Base-by-base conservation (phyloP, 768 basidiomycete genomes). In the Xerocomus brunneocitrinus region DNA sequence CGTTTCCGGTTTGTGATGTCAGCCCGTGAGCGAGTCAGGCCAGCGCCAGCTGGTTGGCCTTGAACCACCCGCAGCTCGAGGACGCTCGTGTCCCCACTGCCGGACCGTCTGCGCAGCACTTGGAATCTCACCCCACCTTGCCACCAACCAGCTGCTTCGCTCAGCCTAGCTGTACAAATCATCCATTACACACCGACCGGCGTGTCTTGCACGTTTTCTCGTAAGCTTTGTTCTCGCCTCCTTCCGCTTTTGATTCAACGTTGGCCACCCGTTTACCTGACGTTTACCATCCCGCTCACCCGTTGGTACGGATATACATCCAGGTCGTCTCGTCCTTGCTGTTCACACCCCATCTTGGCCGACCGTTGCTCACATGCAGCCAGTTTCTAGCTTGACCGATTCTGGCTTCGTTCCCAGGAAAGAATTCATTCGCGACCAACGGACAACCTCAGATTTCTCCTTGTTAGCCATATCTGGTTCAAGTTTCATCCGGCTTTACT, bases 391-490 rank as follows among this genome's bases (percentile, higher is more conserved):
- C 38, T 56, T 67, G 50, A 60, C 78, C 50, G 78, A 80, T 47
- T 67, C 76, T 58, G 73, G 75, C 49, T 85, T 89, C 58, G 75
- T 76, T 34, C 88, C 89, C 22, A 72, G 88, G 62, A 84, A 80
- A 63, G 88, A 90, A 70, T 90, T 90, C 67, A 71, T 85, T 54
- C 80, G 77, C 34, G 80, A 86, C 62, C 77, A 76, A 49, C 75
- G 73, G 50, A 61, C 65, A 8, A 74, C 77, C 14, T 87, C 81
- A 61, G 71, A 81, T 19, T 90, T 90, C 67, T 78, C 84, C 30
- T 76, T 90, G 53, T 74, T 90, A 43, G 79, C 88, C n/a, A 72
- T 90, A 55, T 79, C 86, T 12, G 76, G 82, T 55, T 70, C 83
- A 24, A 82, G 79, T 59, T 75, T 78, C 61, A 75, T 90, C 58